Percentiles rank a stretch among this genome's conserved stretches.
Conservation (phyloP, 805 yeast species). For the Cyberlindnera galapagoensis region DNA sequence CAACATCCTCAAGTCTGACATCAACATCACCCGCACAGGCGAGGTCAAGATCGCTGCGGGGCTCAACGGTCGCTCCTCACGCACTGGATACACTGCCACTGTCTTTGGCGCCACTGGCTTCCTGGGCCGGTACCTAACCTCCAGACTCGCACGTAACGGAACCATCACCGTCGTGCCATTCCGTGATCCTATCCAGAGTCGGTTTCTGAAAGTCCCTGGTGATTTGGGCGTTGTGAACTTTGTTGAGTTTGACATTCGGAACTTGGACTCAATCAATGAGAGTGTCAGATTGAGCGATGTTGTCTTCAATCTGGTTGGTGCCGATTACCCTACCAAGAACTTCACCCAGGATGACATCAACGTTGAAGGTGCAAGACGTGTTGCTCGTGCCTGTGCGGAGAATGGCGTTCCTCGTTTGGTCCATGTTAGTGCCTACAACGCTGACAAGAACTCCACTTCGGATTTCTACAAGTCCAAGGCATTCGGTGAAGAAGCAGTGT, state of each 20-base stretch:
- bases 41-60: slow-evolving; percentile 69
- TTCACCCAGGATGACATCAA: slow-evolving; percentile 79
- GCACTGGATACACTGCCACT: slow-evolving; percentile 85
- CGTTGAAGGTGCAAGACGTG: slow-evolving; percentile 71
- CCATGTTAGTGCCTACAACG: slow-evolving; percentile 77
- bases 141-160: slow-evolving; percentile 78
- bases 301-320: slow-evolving; percentile 74
- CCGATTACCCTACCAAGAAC: slow-evolving; percentile 70
- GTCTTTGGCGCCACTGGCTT: slow-evolving; percentile 82
- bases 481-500: slow-evolving; percentile 65
- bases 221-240: slow-evolving; percentile 84
- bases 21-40: slow-evolving; percentile 68
- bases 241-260: slow-evolving; percentile 77
- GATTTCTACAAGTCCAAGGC: slow-evolving; percentile 77
- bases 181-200: slow-evolving; percentile 70
- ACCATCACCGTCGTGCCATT: slow-evolving; percentile 72
- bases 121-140: slow-evolving; percentile 63
- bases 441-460: slow-evolving; percentile 60
- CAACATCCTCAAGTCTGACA: slow-evolving; percentile 40
- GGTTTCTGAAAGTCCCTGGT: slow-evolving; percentile 77
- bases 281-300: slow-evolving; percentile 76
- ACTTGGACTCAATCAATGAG: slow-evolving; percentile 67
- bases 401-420: slow-evolving; percentile 67
- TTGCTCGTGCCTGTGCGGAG: slow-evolving; percentile 64
- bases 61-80: slow-evolving; percentile 74